phyloP scores from a whole-genome alignment of 164 flowering plant genomes.

The Stephania japonica region DNA sequence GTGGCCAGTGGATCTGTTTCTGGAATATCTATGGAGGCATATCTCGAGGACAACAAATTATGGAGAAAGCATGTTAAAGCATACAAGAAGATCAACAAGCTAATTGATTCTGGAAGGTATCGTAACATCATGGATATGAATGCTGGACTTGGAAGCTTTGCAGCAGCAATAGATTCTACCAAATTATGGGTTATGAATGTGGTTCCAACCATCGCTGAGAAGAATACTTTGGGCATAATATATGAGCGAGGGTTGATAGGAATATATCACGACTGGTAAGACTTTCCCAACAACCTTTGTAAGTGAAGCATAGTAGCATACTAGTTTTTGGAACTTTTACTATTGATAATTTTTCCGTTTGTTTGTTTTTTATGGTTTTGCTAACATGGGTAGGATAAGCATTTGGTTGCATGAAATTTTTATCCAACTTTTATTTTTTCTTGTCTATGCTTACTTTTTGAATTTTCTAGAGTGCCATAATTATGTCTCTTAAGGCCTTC shows the following conservation, averaged over 20 bases:
- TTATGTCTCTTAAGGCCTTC: neutral
- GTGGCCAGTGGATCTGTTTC: slow-evolving; percentile 67
- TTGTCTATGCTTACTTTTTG: neutral
- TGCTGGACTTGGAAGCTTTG: slow-evolving; percentile 90
- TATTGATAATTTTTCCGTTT: neutral
- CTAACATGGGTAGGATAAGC: no score
- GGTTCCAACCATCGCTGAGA: slow-evolving; percentile 82
- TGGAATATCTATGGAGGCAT: slow-evolving; percentile 68
- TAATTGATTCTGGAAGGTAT: slow-evolving; percentile 75
- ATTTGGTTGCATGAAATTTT: no score
- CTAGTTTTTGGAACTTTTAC: neutral
- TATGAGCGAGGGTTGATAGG: slow-evolving; percentile 88
- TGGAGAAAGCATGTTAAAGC: slow-evolving; percentile 87
- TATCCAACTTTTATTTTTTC: neutral
- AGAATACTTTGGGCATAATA: slow-evolving; percentile 64
- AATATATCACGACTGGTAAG: slow-evolving; percentile 94
- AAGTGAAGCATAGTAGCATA: neutral
- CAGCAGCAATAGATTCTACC: slow-evolving; percentile 69
- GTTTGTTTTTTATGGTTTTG: no score
- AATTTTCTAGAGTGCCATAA: neutral
- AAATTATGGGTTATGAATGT: slow-evolving; percentile 94
- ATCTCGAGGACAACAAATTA: slow-evolving; percentile 53
- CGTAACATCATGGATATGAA: slow-evolving; percentile 97
- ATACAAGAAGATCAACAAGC: slow-evolving; percentile 62
- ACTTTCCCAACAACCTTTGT: neutral